Conservation (phyloP, 805 yeast genomes). For the Suhomyces prunicola region DNA sequence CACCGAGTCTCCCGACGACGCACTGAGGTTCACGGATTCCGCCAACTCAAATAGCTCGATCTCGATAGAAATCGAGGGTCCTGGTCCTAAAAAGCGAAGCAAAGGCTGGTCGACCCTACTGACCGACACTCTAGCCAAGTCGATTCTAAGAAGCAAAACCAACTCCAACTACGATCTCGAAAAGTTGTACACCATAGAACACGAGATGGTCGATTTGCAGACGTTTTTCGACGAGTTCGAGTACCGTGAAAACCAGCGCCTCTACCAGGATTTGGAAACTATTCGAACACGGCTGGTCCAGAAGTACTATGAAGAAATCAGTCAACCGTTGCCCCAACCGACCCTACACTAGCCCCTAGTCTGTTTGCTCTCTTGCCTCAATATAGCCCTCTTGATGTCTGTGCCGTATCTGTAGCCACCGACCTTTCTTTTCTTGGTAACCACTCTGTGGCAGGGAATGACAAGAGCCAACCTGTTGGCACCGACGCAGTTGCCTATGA, state of each 20-base stretch:
- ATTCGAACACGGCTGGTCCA: conserved; percentile 7
- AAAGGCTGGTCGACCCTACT: background rate
- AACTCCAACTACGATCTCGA: conserved; percentile 25
- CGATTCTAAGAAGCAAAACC: conserved; percentile 25
- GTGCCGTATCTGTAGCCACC: conserved; percentile 42
- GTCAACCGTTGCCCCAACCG: too few species aligned
- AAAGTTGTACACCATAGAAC: background rate
- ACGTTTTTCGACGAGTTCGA: conserved; percentile 7
- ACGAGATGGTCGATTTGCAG: conserved; percentile 8
- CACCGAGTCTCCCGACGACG: background rate
- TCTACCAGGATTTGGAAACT: conserved; percentile 3
- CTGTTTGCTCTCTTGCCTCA: too few species aligned
- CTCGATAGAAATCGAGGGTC: background rate
- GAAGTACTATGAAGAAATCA: conserved; percentile 3
- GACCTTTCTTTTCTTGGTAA: conserved; percentile 25
- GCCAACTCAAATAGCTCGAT: background rate
- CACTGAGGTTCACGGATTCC: background rate
- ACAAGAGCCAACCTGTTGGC: conserved; percentile 37
- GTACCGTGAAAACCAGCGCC: conserved; percentile 3
- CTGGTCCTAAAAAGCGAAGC: background rate
- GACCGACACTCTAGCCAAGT: conserved; percentile 2
- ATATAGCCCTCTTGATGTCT: conserved; percentile 25
- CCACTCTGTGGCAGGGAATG: conserved; percentile 44
- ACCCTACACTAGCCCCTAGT: too few species aligned
- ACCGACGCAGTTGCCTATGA: conserved; percentile 41